Conservation (phyloP, 805 yeast genomes). For the Kodamaea kakaduensis region DNA sequence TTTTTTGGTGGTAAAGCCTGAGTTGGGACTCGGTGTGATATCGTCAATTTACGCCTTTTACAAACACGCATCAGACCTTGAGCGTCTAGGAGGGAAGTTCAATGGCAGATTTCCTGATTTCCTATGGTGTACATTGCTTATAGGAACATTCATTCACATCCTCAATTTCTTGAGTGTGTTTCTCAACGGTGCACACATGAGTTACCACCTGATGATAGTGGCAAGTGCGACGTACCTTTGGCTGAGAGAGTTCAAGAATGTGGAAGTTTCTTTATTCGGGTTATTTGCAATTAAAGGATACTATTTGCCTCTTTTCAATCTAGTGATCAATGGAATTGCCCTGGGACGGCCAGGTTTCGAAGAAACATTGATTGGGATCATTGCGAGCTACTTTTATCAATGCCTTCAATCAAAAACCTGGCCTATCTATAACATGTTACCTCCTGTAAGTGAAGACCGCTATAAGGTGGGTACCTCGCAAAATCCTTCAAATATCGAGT, state of each 20-base stretch:
- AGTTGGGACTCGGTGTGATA: slow-evolving; percentile 25
- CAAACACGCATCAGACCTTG: slow-evolving; percentile 53
- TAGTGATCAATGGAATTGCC: slow-evolving; percentile 32
- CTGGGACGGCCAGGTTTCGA: slow-evolving; percentile 40
- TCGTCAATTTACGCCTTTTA: slow-evolving; percentile 56
- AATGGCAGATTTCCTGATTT: slow-evolving; percentile 50
- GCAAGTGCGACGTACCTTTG: slow-evolving; percentile 59
- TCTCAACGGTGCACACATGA: slow-evolving; percentile 6
- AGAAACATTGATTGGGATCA: slow-evolving; percentile 47
- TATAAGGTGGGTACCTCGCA: slow-evolving; percentile 31
- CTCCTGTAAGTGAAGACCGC: slow-evolving; percentile 13
- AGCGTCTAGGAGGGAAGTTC: slow-evolving; percentile 43
- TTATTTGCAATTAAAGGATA: slow-evolving; percentile 53
- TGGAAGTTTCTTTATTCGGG: slow-evolving; percentile 50
- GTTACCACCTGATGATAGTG: slow-evolving; percentile 38
- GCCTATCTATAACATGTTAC: slow-evolving; percentile 34
- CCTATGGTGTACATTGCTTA: slow-evolving; percentile 48
- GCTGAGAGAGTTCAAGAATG: slow-evolving; percentile 54
- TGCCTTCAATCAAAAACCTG: slow-evolving; percentile 57
- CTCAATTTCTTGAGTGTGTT: slow-evolving; percentile 25
- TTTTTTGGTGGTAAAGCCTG: slow-evolving; percentile 38
- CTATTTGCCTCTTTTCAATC: slow-evolving; percentile 44
- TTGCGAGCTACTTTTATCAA: slow-evolving; percentile 56
- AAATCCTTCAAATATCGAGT: slow-evolving; percentile 10
- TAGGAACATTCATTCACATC: slow-evolving; percentile 41